These are phyloP conservation scores for Neurospora crassa DNA, from an alignment of 2,329 filamentous ascomycete genomes.

Conservation along the genomic window DNA sequence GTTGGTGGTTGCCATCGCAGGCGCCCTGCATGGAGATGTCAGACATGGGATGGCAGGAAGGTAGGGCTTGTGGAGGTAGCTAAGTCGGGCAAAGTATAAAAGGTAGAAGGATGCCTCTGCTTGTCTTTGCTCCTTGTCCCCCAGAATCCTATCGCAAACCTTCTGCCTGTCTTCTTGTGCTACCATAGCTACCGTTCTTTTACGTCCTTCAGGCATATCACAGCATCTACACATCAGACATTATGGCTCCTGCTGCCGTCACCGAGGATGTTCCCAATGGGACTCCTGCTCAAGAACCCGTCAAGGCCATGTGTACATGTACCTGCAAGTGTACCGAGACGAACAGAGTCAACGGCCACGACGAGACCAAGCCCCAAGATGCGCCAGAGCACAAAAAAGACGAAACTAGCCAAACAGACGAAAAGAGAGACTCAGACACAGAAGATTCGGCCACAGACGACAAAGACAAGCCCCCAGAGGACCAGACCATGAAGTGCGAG, in stretches of 20 bases:
- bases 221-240: not conserved
- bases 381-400: constrained; percentile 1
- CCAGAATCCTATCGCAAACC: not conserved
- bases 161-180: not conserved
- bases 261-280: not conserved
- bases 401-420: not conserved
- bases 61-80: not conserved
- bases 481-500: constrained; percentile 23
- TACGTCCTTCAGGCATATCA: not conserved
- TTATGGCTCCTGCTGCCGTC: not conserved
- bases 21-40: not conserved
- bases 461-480: constrained; percentile 9
- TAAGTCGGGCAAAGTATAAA: not conserved
- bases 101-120: not conserved
- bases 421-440: not conserved
- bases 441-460: not conserved
- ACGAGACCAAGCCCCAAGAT: not conserved
- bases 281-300: not conserved
- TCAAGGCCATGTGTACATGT: not conserved
- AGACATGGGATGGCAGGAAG: not conserved
- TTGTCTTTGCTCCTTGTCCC: not conserved
- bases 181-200: not conserved
- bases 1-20: not conserved
- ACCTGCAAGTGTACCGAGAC: not conserved
- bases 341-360: not conserved